Conservation (phyloP, 352 stramenopile species). For the Elongisporangium prolatum region DNA sequence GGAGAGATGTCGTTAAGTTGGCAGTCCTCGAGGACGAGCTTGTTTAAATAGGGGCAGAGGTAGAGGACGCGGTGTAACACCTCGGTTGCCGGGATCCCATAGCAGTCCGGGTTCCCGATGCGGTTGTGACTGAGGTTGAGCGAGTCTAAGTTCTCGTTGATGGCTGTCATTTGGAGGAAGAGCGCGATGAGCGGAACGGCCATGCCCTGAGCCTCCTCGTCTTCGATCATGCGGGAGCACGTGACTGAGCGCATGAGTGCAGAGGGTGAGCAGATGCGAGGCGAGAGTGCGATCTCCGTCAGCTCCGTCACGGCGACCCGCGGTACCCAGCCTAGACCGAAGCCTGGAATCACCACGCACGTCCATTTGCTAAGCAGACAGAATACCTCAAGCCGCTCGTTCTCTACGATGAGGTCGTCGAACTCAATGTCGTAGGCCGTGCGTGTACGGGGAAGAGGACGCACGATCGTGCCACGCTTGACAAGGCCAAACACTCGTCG, state of each 20-base stretch:
- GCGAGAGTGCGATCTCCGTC: slow-evolving; percentile 47
- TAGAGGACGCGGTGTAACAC: slow-evolving; percentile 52
- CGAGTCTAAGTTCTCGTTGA: slow-evolving; percentile 44
- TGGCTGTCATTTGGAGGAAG: slow-evolving; percentile 50
- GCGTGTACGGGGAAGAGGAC: slow-evolving; percentile 37
- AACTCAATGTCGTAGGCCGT: slow-evolving; percentile 37
- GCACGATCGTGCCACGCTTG: slow-evolving; percentile 36
- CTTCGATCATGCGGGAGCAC: slow-evolving; percentile 56
- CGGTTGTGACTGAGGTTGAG: slow-evolving; percentile 57
- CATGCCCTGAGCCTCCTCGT: slow-evolving; percentile 37
- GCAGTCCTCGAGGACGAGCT: slow-evolving; percentile 40
- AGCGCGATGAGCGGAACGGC: slow-evolving; percentile 44
- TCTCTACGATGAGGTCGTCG: slow-evolving; percentile 31
- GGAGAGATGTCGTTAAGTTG: slow-evolving; percentile 47
- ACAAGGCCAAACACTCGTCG: slow-evolving; percentile 41
- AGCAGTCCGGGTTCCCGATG: slow-evolving; percentile 48
- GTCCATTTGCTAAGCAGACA: slow-evolving; percentile 51
- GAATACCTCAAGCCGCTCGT: slow-evolving; percentile 47
- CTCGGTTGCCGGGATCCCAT: slow-evolving; percentile 40
- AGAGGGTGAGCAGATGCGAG: slow-evolving; percentile 38
- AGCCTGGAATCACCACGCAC: slow-evolving; percentile 48
- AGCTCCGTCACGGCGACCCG: slow-evolving; percentile 40
- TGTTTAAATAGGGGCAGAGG: slow-evolving; percentile 51
- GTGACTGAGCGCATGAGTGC: slow-evolving; percentile 34
- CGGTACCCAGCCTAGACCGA: slow-evolving; percentile 47